Conservation (phyloP, 169 alveolate genomes). For the Plasmodium vivax region DNA sequence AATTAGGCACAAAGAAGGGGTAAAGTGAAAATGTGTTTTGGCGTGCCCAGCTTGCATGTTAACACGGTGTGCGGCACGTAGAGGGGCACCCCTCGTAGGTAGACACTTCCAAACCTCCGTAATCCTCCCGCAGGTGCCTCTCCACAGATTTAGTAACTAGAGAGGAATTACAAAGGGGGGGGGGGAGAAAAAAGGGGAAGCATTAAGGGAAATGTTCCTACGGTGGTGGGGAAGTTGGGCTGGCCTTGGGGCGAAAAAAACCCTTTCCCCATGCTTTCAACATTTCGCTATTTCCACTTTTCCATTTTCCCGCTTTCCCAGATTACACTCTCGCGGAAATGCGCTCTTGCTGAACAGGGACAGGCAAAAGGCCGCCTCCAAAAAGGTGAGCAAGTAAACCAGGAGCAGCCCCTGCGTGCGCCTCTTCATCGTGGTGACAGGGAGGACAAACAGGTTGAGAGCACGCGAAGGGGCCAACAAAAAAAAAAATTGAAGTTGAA, state of each 20-base stretch:
- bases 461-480: background rate
- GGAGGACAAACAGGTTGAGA: background rate
- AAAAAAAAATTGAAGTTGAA: background rate
- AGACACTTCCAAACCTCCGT: slow-evolving; percentile 36
- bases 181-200: background rate
- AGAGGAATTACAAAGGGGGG: background rate
- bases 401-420: background rate
- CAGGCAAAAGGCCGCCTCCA: slow-evolving; percentile 33
- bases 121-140: slow-evolving; percentile 53
- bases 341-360: slow-evolving; percentile 32
- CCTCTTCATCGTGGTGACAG: slow-evolving; percentile 12
- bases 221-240: background rate
- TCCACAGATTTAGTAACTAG: slow-evolving; percentile 60
- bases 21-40: background rate
- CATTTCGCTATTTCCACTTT: background rate
- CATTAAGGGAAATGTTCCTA: background rate
- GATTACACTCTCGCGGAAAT: slow-evolving; percentile 54
- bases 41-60: background rate
- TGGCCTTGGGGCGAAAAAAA: background rate
- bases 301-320: background rate
- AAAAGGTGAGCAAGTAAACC: slow-evolving; percentile 18
- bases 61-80: background rate
- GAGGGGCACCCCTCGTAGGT: background rate
- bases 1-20: background rate
- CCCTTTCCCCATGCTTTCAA: background rate